Base-by-base conservation (phyloP, 371 early-diverging fungal species). In the Mortierella sp. region DNA sequence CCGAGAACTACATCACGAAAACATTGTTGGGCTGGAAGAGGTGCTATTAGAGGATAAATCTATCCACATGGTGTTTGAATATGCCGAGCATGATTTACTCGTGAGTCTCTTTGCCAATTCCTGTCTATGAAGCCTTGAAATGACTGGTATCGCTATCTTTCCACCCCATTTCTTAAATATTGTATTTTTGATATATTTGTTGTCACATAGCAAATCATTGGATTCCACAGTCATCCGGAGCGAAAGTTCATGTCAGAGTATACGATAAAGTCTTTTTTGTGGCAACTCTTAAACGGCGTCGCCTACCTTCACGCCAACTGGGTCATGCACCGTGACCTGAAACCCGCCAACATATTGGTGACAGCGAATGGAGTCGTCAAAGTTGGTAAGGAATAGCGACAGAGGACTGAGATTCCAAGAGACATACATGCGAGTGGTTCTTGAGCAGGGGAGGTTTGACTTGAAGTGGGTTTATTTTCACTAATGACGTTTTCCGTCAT, bases 11-110 rank as follows among this genome's bases (percentile, higher is more conserved):
- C 81, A 83, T 41, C 97, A 97, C 65, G 92, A 92, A 53, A 95
- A 97, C 71, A 85, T 96, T 39, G 86, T 95, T 14, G 83, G 85
- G 30, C 80, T 96, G 28, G 89, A 92, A 78, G 96, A 97, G 69
- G 96, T 97, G 0, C 56, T 95, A 6, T 75, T 96, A 34, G 94
- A 95, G 60, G 96, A 96, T 75, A 90, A 94, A 64, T 92, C 94
- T 1, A 96, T 97, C 41, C 92, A 91, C 64, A 96, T 97, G 95
- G 92, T 97, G 15, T 93, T 97, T 85, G 96, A 95, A 56, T 97
- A 94, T 71, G 93, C 96, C 14, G 97, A 96, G 68, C 94, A 96
- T 81, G 97, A 97, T 79, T 86, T 97, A 46, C 80, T 95, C 81
- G 94, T 92, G 86, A 50, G 79, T 23, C 3, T 37, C 19, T 2